phyloP scores from a whole-genome alignment of 2,329 filamentous ascomycete genomes.

The Grosmannia huntii region DNA sequence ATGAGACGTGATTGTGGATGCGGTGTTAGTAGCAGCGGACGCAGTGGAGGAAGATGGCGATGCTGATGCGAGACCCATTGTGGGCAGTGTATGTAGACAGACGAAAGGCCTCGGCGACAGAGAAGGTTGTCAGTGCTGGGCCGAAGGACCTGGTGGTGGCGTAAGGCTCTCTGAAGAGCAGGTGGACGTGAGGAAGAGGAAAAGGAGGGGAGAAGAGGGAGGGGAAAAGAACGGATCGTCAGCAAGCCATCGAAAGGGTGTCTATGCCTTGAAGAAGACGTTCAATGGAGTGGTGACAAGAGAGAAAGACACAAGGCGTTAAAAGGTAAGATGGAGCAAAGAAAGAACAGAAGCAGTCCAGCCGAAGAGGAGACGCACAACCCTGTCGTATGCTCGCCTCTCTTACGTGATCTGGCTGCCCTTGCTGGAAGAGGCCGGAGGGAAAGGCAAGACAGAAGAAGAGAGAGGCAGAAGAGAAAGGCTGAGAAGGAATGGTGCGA shows the following conservation, averaged over 20 bases:
- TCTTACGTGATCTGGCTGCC: background rate
- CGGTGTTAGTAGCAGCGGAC: background rate
- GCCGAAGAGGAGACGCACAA: background rate
- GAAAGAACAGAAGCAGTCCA: background rate
- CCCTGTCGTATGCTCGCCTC: background rate
- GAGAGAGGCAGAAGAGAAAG: background rate
- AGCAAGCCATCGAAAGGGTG: background rate
- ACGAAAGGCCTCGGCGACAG: background rate
- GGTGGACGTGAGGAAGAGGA: background rate
- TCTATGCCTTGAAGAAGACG: background rate
- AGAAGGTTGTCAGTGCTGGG: background rate
- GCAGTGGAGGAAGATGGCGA: background rate
- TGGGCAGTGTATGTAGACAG: background rate
- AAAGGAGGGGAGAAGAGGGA: background rate
- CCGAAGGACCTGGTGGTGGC: background rate
- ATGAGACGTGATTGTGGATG: constrained; percentile 1
- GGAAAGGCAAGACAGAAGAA: background rate
- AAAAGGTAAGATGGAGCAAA: background rate
- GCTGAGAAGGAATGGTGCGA: background rate
- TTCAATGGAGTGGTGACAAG: background rate
- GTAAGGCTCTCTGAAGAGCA: background rate
- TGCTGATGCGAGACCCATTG: background rate
- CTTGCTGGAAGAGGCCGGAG: background rate
- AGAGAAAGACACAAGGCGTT: background rate
- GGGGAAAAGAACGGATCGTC: background rate